These are phyloP conservation scores for Fusarium sp. DNA, from an alignment of 2,329 filamentous ascomycete species.

Conservation along the genomic window DNA sequence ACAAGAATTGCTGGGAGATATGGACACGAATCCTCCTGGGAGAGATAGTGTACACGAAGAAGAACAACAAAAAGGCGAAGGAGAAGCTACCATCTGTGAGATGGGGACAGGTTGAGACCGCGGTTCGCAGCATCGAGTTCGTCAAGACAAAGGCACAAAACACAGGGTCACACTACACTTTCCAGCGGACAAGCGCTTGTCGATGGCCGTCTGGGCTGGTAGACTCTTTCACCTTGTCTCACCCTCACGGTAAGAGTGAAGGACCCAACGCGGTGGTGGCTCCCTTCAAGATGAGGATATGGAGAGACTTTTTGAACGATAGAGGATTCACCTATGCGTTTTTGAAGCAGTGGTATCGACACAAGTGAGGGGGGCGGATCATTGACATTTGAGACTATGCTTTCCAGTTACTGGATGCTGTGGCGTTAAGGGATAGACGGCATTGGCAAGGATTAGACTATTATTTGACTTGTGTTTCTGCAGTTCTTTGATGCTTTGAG, in stretches of 20 bases:
- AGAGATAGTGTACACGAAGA: slow-evolving; percentile 20
- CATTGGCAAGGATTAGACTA: neutral
- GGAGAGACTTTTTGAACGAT: neutral
- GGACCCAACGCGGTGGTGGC: neutral
- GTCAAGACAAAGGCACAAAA: neutral
- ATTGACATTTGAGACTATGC: neutral
- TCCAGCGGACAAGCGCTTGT: neutral
- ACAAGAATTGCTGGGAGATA: slow-evolving; percentile 32
- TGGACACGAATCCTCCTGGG: slow-evolving; percentile 10
- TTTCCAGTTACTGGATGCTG: neutral
- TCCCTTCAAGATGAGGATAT: neutral
- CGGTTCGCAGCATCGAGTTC: neutral
- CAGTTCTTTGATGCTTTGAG: neutral
- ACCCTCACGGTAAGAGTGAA: neutral
- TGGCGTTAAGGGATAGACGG: neutral
- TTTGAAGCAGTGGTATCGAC: slow-evolving; percentile 27
- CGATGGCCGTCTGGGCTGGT: neutral
- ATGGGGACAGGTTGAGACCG: neutral
- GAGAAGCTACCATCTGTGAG: neutral
- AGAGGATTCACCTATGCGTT: slow-evolving; percentile 26
- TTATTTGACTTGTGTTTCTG: neutral
- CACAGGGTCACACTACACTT: neutral
- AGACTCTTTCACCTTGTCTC: neutral
- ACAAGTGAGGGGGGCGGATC: neutral
- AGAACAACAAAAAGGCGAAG: slow-evolving; percentile 18